A percentile compares a stretch with the other conserved stretches of the same genome.
Conservation (phyloP, 176 grass and related monocot species). For the Rhynchospora breviuscula region DNA sequence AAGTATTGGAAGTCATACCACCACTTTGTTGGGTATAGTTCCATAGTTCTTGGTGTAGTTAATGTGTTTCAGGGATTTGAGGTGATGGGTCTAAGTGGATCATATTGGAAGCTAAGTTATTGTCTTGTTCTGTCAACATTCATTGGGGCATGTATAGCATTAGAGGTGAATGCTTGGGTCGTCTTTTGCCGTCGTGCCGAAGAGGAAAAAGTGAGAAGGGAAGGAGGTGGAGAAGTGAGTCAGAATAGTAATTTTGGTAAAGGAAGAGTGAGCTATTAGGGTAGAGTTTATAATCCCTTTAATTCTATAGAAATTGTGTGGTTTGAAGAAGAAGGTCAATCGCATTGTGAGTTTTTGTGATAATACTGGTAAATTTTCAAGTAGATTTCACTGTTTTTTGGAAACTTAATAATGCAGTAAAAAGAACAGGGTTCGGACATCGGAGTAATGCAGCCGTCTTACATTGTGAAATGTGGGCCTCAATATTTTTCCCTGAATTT, state of each 20-base stretch:
- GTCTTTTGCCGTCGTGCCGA: slow-evolving; percentile 66
- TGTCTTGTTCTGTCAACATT: slow-evolving; percentile 78
- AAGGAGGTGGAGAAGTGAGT: slow-evolving; percentile 18
- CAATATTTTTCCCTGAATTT: background rate
- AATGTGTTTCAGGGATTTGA: slow-evolving; percentile 99
- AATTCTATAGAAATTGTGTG: slow-evolving; percentile 17
- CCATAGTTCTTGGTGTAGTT: slow-evolving; percentile 82
- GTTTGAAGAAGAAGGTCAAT: background rate
- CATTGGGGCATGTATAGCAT: slow-evolving; percentile 60
- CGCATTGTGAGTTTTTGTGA: background rate
- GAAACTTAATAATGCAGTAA: background rate
- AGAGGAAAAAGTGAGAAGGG: slow-evolving; percentile 59
- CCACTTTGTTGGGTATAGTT: slow-evolving; percentile 92
- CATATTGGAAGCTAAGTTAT: slow-evolving; percentile 93
- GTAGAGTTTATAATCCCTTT: background rate
- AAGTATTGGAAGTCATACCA: slow-evolving; percentile 99
- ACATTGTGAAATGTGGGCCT: background rate
- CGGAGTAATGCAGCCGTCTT: no score
- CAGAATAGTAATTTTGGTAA: background rate
- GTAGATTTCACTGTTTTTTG: background rate
- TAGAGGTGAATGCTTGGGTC: slow-evolving; percentile 98
- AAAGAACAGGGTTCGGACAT: background rate
- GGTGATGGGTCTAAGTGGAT: slow-evolving; percentile 69
- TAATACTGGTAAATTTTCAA: background rate
- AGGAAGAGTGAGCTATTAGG: slow-evolving; percentile 18